Evolutionary conservation across 805 yeast species (phyloP).

Genomic region (Yarrowia osloensis): DNA sequence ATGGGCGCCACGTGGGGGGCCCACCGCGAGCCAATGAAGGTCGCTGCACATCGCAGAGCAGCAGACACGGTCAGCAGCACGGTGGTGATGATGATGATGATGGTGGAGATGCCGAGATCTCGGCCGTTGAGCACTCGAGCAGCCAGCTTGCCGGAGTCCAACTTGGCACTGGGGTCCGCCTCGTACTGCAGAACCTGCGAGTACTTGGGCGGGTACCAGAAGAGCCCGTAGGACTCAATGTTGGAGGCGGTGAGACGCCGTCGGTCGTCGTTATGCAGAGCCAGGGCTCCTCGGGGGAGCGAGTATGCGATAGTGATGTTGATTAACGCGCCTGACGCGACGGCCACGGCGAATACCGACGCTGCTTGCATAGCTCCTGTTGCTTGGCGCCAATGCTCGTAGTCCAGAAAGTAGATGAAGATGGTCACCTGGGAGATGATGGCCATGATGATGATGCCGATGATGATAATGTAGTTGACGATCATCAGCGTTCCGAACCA

Average conservation of each 20-base stretch:
- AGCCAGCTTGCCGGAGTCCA: constrained; percentile 16
- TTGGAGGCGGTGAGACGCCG: constrained; percentile 23
- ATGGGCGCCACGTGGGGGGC: constrained; percentile 4
- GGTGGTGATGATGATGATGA: constrained; percentile 20
- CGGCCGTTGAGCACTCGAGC: constrained; percentile 26
- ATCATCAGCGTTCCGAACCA: constrained; percentile 51
- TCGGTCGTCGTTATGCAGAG: constrained; percentile 13
- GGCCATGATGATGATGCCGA: constrained; percentile 65
- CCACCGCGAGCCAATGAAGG: constrained; percentile 12
- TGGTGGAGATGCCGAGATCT: constrained; percentile 4
- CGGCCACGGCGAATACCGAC: constrained; percentile 50
- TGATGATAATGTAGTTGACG: constrained; percentile 53
- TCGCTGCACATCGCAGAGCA: constrained; percentile 8
- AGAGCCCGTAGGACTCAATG: constrained; percentile 24
- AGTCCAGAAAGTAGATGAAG: constrained; percentile 56
- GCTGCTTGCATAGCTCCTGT: constrained; percentile 57
- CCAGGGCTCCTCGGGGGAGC: constrained; percentile 25
- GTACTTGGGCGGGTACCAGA: constrained; percentile 18
- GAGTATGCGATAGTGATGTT: constrained; percentile 55
- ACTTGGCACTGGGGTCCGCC: constrained; percentile 23
- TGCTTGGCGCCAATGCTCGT: constrained; percentile 51
- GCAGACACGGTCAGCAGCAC: constrained; percentile 10
- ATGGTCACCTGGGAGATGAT: constrained; percentile 64
- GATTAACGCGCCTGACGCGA: constrained; percentile 55
- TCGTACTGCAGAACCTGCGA: constrained; percentile 27